Base-by-base conservation (phyloP, 164 flowering plant genomes). In the Berberis thunbergii region DNA sequence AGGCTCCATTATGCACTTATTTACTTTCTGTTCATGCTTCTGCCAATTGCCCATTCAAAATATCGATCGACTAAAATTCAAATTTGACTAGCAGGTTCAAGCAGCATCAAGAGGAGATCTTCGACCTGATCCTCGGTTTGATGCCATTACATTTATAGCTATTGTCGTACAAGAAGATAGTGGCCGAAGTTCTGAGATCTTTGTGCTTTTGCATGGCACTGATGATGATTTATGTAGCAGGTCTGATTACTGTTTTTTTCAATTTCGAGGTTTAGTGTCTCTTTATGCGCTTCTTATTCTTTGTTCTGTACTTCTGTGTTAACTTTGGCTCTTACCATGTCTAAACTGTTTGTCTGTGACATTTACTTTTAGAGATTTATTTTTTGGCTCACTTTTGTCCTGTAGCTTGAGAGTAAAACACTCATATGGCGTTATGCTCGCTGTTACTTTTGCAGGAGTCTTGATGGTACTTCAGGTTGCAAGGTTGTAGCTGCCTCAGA, bases 61-160 rank as follows among this genome's bases (percentile, higher is more conserved):
- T 11, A 52, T 52, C 10, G 10, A 52, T 52, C 10, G n/a, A 63
- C 66, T 65, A 53, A 66, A 38, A 54, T 64, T 3, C 12, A 48
- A 62, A 54, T 46, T 59, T 56, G 52, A 40, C 71, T 12, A 60
- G 26, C 78, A 91, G 97, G 77, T 95, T 76, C 89, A 76, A 42
- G 83, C 99, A 70, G 96, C 86, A 80, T 85, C 87, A 63, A 87
- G 96, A 73, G 96, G 87, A 66, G 88, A 95, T 76, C 78, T 91
- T 54, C 81, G 81, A 70, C 91, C 99, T 50, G 90, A 95, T 77
- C 99, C 99, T 68, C 86, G 82, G 40, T 77, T 76, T 82, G 99
- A 95, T 81, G 86, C 94, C 57, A 68, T 95, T 69, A 86, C 82
- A 76, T 44, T 84, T 63, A 77, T 95, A 64, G 78, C 79, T 72